Evolutionary conservation across 192 early-diverging fungal genomes (phyloP).

Genomic region (Thamnidium elegans): DNA sequence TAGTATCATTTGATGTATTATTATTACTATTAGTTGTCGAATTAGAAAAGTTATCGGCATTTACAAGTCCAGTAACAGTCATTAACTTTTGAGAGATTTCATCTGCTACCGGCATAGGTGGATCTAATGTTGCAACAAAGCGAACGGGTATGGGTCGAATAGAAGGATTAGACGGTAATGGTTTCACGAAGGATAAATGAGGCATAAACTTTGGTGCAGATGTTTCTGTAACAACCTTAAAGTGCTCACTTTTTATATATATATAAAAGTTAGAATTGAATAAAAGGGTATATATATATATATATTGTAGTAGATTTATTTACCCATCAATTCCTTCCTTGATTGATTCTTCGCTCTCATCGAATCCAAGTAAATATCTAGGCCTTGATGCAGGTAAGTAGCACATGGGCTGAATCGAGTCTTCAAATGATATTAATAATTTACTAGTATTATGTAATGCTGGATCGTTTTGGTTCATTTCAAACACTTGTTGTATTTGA

Average conservation of each 20-base stretch:
- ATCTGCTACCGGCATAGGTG: conserved; percentile 29
- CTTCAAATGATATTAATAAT: conserved; percentile 27
- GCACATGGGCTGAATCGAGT: conserved; percentile 2
- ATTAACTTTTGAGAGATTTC: conserved; percentile 19
- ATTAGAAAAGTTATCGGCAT: not conserved
- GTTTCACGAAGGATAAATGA: conserved; percentile 24
- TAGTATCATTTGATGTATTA: not conserved
- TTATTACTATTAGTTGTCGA: not conserved
- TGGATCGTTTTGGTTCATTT: conserved; percentile 9
- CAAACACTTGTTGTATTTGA: conserved; percentile 1
- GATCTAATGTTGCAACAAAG: conserved; percentile 28
- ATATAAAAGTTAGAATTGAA: not conserved
- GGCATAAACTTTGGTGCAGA: conserved; percentile 13
- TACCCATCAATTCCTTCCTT: conserved; percentile 25
- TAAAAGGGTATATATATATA: not conserved
- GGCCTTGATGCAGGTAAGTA: conserved; percentile 20
- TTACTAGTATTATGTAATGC: conserved; percentile 5
- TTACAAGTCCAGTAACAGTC: conserved; percentile 9
- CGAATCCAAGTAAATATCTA: conserved; percentile 25
- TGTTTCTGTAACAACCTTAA: conserved; percentile 25
- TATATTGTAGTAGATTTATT: not conserved
- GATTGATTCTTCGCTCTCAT: conserved; percentile 28
- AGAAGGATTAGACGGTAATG: conserved; percentile 12
- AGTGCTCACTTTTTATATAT: conserved; percentile 17
- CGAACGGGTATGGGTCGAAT: conserved; percentile 20